Evolutionary conservation across 495 filamentous ascomycete genomes (phyloP), one percentile per base, ranked within the genome.

Genomic region (Neurospora sp.): DNA sequence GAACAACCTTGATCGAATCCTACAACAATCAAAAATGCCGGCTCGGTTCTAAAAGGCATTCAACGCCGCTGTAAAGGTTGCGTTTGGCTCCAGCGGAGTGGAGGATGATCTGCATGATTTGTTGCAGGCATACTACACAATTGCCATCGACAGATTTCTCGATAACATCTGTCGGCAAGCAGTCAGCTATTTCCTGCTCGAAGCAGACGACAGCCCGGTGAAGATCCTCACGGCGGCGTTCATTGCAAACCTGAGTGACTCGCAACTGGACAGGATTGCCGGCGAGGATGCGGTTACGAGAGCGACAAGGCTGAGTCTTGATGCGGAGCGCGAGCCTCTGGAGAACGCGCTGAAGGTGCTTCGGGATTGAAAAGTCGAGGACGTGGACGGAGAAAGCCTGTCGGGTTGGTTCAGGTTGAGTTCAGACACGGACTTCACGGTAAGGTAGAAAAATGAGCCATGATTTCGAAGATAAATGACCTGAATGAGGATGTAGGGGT

Each of bases 61-160:
- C 4, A 22, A 27, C 27, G 53, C 27, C 53, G 53, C 27, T 61
- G 53, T 61, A 5, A 14, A 35, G 14, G 14, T 14, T 61, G 27
- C 53, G 14, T 35, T 53, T 53, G 5, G 20, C 20, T 27, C 20
- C 46, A 22, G 20, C n/a, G 80, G 86, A n/a, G 80, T 81, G 4
- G 74, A 83, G 9, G 79, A 85, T 65, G 83, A 88, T 1, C 83
- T 91, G 8, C 87, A 91, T 68, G 87, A 91, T 72, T 85, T 86
- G 18, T 78, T 91, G 2, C 71, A 85, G 65, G 80, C 85, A 3
- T 92, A 92, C 76, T 91, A 92, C 80, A 86, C 86, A 59, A 87
- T 91, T 0, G 83, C 88, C 0, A 79, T 75, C 22, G 87, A 86
- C 71, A 80, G 86, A 1, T 90, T 91, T 69, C 82, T 89, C 10